Evolutionary conservation across 495 filamentous ascomycete species (phyloP), one percentile per base, ranked within the genome.

Genomic region (Cercophora newfieldiana): DNA sequence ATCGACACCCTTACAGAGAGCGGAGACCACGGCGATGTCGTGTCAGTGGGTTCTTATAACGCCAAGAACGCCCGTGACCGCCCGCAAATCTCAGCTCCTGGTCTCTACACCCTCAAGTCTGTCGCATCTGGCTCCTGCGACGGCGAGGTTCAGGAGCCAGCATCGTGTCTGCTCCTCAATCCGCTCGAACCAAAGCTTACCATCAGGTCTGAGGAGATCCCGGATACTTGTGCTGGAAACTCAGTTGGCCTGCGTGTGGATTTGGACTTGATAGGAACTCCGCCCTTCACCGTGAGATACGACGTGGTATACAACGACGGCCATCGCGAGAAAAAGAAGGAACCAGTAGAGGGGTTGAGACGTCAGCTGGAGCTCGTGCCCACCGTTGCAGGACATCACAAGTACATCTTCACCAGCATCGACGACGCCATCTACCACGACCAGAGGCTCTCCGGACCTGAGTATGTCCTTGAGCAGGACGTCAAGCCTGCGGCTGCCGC

Each of bases 401-500:
- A 87, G 30, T 98, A 97, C 78, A 86, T 86, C 19, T 97, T 99
- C 75, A 83, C 84, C 50, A 84, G 86, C 50, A 88, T 99, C 58
- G 86, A 87, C 64, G 95, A 99, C 73, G 83, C 81, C 63, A 86
- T 97, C 25, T 97, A 99, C 77, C 83, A 82, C 49, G 81, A 83
- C 30, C 85, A 85, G 59, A 77, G 80, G 47, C 77, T 92, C 8
- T 75, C 80, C 4, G 79, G 83, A 0, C 68, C 75, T 12, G 78
- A 84, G 47, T 80, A 86, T 51, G 73, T 81, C n/a, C 75, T 97
- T 24, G 89, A 96, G 73, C 94, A 97, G 76, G 88, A 92, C 67
- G 93, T 99, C 70, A 97, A 94, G 75, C 95, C 95, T 2, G 88
- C 92, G 16, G 94, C 94, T 6, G 90, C 88, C 16, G 95, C 95